Conservation (phyloP, 1,139 yeast genomes). For the Candida smagusa region DNA sequence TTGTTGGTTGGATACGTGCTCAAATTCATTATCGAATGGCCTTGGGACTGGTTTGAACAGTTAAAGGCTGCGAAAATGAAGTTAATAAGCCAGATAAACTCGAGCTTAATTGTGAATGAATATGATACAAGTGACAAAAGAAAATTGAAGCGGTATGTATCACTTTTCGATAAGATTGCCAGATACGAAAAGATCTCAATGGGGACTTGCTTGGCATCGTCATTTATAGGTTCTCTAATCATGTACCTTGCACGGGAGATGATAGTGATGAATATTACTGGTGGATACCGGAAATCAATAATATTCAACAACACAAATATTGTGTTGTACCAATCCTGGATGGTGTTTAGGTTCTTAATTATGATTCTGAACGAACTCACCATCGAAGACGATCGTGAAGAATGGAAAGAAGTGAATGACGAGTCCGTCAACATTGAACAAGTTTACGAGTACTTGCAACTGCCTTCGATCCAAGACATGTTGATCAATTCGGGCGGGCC, state of each 20-base stretch:
- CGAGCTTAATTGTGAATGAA: slow-evolving; percentile 9
- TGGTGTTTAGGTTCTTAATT: slow-evolving; percentile 19
- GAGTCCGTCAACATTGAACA: slow-evolving; percentile 3
- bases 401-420: too few relatives aligned
- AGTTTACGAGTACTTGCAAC: slow-evolving; percentile 5
- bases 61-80: slow-evolving; percentile 19
- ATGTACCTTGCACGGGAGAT: slow-evolving; percentile 26
- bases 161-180: slow-evolving; percentile 13
- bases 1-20: slow-evolving; percentile 27
- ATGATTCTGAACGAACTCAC: slow-evolving; percentile 9
- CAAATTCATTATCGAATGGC: slow-evolving; percentile 32
- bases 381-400: slow-evolving; percentile 1
- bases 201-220: slow-evolving; percentile 21
- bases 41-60: slow-evolving; percentile 33
- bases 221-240: slow-evolving; percentile 21
- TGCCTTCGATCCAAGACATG: slow-evolving; percentile 1
- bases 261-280: slow-evolving; percentile 19
- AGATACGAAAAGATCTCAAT: slow-evolving; percentile 24
- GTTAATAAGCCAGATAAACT: slow-evolving; percentile 17
- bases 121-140: slow-evolving; percentile 5
- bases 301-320: slow-evolving; percentile 35
- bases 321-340: slow-evolving; percentile 28
- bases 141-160: slow-evolving; percentile 9
- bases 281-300: slow-evolving; percentile 24
- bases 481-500: too few relatives aligned